Percentiles rank a stretch among this genome's conserved stretches.
Conservation (phyloP, 345 rosid species). For the Cochlearia excelsa region DNA sequence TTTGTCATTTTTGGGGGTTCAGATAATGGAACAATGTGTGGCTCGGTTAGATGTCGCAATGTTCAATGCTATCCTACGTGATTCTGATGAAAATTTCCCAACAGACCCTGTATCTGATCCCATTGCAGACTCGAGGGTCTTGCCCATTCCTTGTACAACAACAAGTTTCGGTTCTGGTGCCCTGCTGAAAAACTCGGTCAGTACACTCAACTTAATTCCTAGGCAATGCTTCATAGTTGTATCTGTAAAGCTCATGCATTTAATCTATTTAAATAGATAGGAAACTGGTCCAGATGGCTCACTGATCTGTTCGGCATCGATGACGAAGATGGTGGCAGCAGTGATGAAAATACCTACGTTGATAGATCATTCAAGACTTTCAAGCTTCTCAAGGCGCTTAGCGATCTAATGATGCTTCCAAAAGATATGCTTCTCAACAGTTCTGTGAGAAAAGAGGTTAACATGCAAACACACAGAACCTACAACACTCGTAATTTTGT, state of each 20-base stretch:
- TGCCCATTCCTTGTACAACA: constrained; percentile 75
- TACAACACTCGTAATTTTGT: constrained; percentile 10
- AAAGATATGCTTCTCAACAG: constrained; percentile 79
- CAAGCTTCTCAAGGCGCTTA: constrained; percentile 78
- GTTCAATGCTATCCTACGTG: constrained; percentile 98
- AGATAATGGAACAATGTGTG: constrained; percentile 97
- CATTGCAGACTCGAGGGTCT: constrained; percentile 67
- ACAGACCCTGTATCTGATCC: constrained; percentile 96
- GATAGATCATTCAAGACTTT: constrained; percentile 68
- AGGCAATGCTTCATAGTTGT: background rate
- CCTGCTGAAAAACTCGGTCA: constrained; percentile 74
- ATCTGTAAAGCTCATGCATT: constrained; percentile 24
- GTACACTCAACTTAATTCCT: constrained; percentile 5
- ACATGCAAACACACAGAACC: constrained; percentile 4
- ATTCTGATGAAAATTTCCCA: constrained; percentile 74
- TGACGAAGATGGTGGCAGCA: constrained; percentile 48
- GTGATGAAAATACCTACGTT: constrained; percentile 38
- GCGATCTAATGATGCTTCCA: constrained; percentile 99
- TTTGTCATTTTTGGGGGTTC: background rate
- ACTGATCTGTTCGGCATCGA: constrained; percentile 79
- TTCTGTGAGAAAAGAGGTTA: constrained; percentile 79
- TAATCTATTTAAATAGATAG: constrained; percentile 51
- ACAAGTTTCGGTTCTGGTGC: constrained; percentile 94
- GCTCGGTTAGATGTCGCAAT: constrained; percentile 91
- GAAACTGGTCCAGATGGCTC: constrained; percentile 98